Base-by-base conservation (phyloP, 306 rosid genomes). In the Begonia masoniana region DNA sequence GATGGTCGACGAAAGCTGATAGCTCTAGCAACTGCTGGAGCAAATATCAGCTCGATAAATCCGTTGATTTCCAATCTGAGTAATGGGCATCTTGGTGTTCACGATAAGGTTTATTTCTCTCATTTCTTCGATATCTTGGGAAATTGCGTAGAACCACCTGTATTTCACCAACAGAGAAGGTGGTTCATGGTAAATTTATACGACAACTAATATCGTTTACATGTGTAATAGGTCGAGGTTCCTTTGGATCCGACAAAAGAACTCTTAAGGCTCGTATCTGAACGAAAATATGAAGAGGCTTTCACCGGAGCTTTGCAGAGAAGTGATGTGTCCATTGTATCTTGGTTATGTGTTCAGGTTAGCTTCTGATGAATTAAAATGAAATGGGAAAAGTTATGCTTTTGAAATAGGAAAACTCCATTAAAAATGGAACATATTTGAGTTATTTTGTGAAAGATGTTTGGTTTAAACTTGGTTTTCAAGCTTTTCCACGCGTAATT, bases 321-420 rank as follows among this genome's bases (percentile, higher is more conserved):
- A 80, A 83, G 89, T 67, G 99, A 92, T 49, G 95, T 87, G 56
- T 63, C 74, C 52, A 83, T 92, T 54, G 99, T 92, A 46, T 92
- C 99, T 15, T 92, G 99, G 99, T 63, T 92, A 42, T 92, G 99
- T 62, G 69, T 80, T 65, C 99, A 86, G 96, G 96, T 92, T 76
- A 59, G 71, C 17, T 17, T 23, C 10, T 26, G 35, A 26, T 26
- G 19, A 26, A 26, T 26, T 6, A 26, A 26, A 26, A 26, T 26
- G 35, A 26, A 26, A 3, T 26, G 6, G 6, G 35, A 6, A 6
- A 3, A 6, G 6, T 6, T 26, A 26, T 26, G 35, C 4, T 26
- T 26, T 26, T 26, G 35, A 26, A 26, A 6, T 3, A 3, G 35
- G 6, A 26, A 26, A 26, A 26, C 35, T 26, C 4, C 35, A 26